Base-by-base conservation (phyloP, 2,329 filamentous ascomycete genomes). In the Coniochaeta sp. region DNA sequence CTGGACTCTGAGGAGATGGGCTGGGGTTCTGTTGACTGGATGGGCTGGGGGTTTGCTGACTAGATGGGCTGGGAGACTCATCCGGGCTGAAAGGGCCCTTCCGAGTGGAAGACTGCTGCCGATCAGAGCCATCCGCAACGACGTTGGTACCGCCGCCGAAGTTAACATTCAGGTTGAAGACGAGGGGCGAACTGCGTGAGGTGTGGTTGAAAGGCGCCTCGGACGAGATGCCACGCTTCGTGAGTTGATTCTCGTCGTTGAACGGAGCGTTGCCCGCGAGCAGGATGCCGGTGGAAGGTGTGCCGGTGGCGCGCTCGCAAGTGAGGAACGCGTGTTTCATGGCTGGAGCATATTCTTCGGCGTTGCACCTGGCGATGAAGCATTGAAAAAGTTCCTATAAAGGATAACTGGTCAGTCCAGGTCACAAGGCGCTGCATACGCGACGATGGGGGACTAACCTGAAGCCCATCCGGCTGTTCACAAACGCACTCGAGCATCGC, bases 351-450 rank as follows among this genome's bases (percentile, higher is more conserved):
- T 61, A 61, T 38, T 60, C 36, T 26, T 57, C 40, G 22, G 60
- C 44, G 19, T 40, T 55, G 58, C 61, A 63, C 12, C 55, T 59
- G 40, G 42, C 12, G 17, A 44, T 50, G 54, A 61, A 61, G n/a
- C 61, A 63, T 14, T 40, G 24, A 38, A 58, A 38, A 63, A 32
- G 34, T 28, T 60, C 61, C 61, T 22, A n/a, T 8, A 22, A 38
- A 26, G 16, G 32, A 6, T 32, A 19, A 4, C 16, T 57, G 26
- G 40, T 42, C 3, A 62, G 62, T 30, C 34, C 26, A 12, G 55
- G 47, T 47, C n/a, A 12, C 12, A 19, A 7, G 2, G 26, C 1
- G 6, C 30, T 10, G 40, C 28, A 17, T 17, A 22, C 17, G 40
- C 16, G 24, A 9, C 10, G 2, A 52, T n/a, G 14, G 26, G 38